These are phyloP conservation scores for Fagus crenata DNA, from an alignment of 306 rosid species.

Conservation along the genomic window DNA sequence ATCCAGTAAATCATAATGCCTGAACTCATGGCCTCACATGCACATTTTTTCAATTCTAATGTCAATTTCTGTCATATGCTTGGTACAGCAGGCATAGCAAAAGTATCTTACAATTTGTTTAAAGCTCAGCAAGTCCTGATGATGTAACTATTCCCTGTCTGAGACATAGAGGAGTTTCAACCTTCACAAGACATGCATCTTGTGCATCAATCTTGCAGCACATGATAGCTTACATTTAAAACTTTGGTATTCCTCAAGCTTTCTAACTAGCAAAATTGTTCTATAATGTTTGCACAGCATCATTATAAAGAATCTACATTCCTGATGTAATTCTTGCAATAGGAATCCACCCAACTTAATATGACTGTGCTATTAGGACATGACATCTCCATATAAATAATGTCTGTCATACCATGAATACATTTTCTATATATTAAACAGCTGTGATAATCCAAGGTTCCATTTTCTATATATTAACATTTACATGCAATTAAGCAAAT, in stretches of 20 bases:
- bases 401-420: too few species aligned
- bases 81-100: not conserved
- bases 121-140: not conserved
- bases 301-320: not conserved
- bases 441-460: not conserved
- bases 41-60: not conserved
- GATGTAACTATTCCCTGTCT: not conserved
- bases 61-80: not conserved
- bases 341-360: constrained; percentile 1
- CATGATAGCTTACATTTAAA: not conserved
- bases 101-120: not conserved
- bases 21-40: not conserved
- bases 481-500: not conserved
- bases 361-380: not conserved
- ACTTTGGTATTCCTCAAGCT: not conserved
- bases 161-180: not conserved
- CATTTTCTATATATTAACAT: not conserved
- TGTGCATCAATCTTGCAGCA: not conserved
- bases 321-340: not conserved
- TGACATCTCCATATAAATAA: too few species aligned
- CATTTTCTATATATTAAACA: too few species aligned
- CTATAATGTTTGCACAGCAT: not conserved
- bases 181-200: not conserved
- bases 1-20: not conserved
- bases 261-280: not conserved